phyloP scores from a whole-genome alignment of 2,329 filamentous ascomycete species.

The Monosporascus sp. region DNA sequence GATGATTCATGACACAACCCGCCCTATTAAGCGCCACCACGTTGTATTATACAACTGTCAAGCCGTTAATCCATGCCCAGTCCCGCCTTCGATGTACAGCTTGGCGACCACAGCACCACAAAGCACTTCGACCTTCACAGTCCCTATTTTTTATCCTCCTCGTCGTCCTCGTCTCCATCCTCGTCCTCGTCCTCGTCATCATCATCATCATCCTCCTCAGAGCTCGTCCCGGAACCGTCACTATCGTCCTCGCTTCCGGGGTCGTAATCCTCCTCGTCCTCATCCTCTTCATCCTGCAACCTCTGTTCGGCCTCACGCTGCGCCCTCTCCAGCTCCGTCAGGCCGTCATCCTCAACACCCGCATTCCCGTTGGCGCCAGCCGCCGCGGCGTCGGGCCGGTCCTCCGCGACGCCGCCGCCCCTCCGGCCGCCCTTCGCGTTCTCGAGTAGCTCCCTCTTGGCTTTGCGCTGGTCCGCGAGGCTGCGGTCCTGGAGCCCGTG shows the following conservation, averaged over 20 bases:
- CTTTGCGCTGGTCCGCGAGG: slow-evolving; percentile 63
- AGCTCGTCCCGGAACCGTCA: slow-evolving; percentile 47
- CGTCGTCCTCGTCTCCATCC: slow-evolving; percentile 33
- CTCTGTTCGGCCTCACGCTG: slow-evolving; percentile 46
- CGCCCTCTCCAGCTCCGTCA: slow-evolving; percentile 47
- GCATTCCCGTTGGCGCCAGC: slow-evolving; percentile 38
- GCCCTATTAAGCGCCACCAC: too few species aligned
- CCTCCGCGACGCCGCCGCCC: slow-evolving; percentile 33
- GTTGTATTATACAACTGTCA: too few species aligned
- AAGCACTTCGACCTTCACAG: too few species aligned
- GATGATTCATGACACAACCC: too few species aligned
- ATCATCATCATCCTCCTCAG: slow-evolving; percentile 48
- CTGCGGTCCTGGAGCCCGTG: slow-evolving; percentile 61
- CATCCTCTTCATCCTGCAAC: slow-evolving; percentile 56
- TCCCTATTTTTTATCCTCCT: slow-evolving; percentile 10
- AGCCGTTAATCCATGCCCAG: too few species aligned
- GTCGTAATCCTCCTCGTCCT: slow-evolving; percentile 62
- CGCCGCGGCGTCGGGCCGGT: slow-evolving; percentile 22
- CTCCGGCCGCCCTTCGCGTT: slow-evolving; percentile 47
- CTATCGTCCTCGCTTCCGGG: slow-evolving; percentile 56
- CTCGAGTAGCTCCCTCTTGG: slow-evolving; percentile 56
- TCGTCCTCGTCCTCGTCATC: slow-evolving; percentile 33
- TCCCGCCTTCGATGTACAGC: too few species aligned
- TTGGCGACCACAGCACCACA: too few species aligned
- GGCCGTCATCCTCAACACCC: slow-evolving; percentile 37